A percentile compares a stretch with the other conserved stretches of the same genome.
Conservation (phyloP, 176 grass and related monocot genomes). For the Otatea glauca region DNA sequence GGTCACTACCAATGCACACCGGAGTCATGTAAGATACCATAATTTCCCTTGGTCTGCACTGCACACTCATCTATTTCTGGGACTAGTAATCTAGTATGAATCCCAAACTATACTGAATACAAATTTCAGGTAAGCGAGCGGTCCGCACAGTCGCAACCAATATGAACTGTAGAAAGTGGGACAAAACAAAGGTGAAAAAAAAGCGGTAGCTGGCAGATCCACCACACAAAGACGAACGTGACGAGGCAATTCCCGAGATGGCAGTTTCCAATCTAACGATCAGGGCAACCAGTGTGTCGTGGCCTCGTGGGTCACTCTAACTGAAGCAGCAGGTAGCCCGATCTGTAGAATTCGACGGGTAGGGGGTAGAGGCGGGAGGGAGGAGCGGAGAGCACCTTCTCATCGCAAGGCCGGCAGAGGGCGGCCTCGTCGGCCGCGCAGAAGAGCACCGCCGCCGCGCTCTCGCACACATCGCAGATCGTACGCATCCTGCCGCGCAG, state of each 20-base stretch:
- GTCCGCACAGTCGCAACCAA: neutral
- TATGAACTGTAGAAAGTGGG: neutral
- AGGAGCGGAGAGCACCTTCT: constrained; percentile 57
- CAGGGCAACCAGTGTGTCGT: neutral
- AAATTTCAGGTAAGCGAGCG: neutral
- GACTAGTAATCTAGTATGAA: neutral
- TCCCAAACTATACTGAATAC: neutral
- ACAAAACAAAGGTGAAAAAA: neutral
- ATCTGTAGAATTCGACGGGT: constrained; percentile 12
- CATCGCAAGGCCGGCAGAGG: constrained; percentile 86
- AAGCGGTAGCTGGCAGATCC: neutral
- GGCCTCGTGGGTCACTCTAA: neutral
- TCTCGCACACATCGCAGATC: constrained; percentile 98
- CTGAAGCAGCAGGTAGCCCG: neutral
- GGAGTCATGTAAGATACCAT: neutral
- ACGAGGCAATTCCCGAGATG: neutral
- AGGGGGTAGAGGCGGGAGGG: neutral
- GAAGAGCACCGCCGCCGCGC: constrained; percentile 87
- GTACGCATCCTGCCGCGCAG: constrained; percentile 71
- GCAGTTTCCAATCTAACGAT: neutral
- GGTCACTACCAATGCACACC: neutral
- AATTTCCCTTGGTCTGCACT: neutral
- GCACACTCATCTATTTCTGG: neutral
- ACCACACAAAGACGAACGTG: neutral
- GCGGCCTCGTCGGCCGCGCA: constrained; percentile 96